Conservation (phyloP, 2,329 filamentous ascomycete genomes). For the Cercospora beticola region DNA sequence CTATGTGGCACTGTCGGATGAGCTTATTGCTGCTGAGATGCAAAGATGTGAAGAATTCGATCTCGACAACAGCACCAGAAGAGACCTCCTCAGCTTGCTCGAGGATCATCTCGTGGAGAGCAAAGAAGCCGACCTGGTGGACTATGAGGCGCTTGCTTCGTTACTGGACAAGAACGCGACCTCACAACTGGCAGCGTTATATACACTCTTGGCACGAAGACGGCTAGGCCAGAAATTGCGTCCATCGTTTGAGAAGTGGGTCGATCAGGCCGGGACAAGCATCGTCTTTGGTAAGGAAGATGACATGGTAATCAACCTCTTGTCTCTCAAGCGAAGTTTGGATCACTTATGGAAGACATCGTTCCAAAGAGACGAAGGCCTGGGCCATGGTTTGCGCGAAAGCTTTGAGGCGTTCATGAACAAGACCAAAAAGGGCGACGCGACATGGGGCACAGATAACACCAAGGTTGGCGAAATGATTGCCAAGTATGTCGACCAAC, state of each 20-base stretch:
- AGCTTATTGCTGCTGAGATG: conserved; percentile 70
- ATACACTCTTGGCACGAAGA: conserved; percentile 71
- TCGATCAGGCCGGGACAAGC: conserved; percentile 67
- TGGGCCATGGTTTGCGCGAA: conserved; percentile 77
- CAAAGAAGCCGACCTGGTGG: conserved; percentile 54
- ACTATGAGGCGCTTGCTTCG: conserved; percentile 61
- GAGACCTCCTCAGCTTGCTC: conserved; percentile 69
- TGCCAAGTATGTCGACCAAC: conserved; percentile 89
- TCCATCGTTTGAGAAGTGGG: conserved; percentile 74
- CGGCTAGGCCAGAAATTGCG: conserved; percentile 69
- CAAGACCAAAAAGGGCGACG: conserved; percentile 68
- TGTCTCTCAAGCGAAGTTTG: conserved; percentile 76
- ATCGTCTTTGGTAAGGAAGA: conserved; percentile 78
- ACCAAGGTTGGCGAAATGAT: conserved; percentile 98
- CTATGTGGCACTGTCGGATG: conserved; percentile 71
- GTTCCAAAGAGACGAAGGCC: conserved; percentile 73
- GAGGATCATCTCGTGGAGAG: conserved; percentile 70
- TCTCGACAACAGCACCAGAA: conserved; percentile 79
- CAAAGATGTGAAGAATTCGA: conserved; percentile 76
- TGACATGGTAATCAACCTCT: conserved; percentile 80
- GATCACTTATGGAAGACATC: conserved; percentile 74
- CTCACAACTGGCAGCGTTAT: conserved; percentile 71
- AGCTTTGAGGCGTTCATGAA: conserved; percentile 92
- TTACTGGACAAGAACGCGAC: conserved; percentile 71
- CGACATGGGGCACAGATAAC: conserved; percentile 76